phyloP scores from a whole-genome alignment of 805 yeast species.

The Candida yuanshanica region DNA sequence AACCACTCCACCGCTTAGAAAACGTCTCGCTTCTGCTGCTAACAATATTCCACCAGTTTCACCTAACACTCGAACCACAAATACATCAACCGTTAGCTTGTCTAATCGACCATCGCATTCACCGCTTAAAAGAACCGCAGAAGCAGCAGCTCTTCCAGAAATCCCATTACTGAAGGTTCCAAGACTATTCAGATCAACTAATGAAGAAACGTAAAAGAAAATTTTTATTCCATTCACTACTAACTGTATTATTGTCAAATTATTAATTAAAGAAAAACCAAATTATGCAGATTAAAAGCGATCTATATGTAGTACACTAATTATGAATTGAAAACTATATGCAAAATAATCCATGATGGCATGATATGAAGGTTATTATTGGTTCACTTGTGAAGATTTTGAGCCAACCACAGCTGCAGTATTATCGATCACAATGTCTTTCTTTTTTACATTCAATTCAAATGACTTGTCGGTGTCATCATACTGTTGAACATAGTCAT shows the following conservation, averaged over 20 bases:
- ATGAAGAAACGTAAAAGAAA: neutral
- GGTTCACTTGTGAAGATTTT: neutral
- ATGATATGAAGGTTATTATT: too few species aligned
- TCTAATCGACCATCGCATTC: neutral
- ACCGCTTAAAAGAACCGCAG: neutral
- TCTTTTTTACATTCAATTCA: constrained; percentile 5
- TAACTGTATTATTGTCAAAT: too few species aligned
- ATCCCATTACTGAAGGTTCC: neutral
- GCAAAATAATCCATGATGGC: too few species aligned
- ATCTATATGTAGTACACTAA: too few species aligned
- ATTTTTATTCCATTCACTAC: too few species aligned
- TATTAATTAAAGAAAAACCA: too few species aligned
- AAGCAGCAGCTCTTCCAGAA: neutral
- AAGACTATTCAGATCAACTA: neutral
- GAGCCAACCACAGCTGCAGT: neutral
- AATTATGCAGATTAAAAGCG: too few species aligned
- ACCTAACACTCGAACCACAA: too few species aligned
- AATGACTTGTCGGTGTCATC: constrained; percentile 17
- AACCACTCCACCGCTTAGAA: too few species aligned
- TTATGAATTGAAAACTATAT: too few species aligned
- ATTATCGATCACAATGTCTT: neutral
- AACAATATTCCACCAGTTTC: too few species aligned
- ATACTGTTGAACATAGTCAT: constrained; percentile 21
- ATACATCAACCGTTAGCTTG: neutral
- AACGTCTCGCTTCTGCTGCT: too few species aligned